These are phyloP conservation scores for Solanum hybrid DNA, from an alignment of 305 asterid species.

Conservation along the genomic window DNA sequence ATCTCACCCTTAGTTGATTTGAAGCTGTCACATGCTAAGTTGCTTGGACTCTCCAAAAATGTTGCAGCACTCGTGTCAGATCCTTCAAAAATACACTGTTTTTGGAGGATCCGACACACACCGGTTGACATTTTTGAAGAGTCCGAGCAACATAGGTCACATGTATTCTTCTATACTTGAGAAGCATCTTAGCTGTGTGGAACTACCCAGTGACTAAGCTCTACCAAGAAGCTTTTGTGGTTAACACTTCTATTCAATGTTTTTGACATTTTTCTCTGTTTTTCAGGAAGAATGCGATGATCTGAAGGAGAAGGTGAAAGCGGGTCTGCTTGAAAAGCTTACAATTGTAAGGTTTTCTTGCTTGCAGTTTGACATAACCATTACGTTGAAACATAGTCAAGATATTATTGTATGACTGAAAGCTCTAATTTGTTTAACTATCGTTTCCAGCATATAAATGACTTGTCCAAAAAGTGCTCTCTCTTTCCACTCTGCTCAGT, in stretches of 20 bases:
- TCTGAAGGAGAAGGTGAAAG: constrained; percentile 27
- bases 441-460: background rate
- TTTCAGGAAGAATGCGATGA: constrained; percentile 52
- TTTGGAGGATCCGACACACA: background rate
- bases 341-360: constrained; percentile 35
- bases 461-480: background rate
- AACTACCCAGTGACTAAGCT: background rate
- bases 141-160: background rate
- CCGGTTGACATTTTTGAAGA: background rate
- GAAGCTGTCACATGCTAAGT: background rate
- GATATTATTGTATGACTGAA: background rate
- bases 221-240: background rate
- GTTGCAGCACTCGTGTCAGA: background rate
- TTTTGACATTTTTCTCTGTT: background rate
- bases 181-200: background rate
- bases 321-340: constrained; percentile 47
- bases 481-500: background rate
- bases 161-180: background rate
- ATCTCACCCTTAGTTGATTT: background rate
- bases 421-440: background rate
- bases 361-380: constrained; percentile 5
- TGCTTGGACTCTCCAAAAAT: background rate
- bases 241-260: background rate
- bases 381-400: background rate
- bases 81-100: background rate